Percentiles rank a stretch among this genome's conserved stretches.
Conservation (phyloP, 2,329 filamentous ascomycete genomes). For the Aspergillus piperis region DNA sequence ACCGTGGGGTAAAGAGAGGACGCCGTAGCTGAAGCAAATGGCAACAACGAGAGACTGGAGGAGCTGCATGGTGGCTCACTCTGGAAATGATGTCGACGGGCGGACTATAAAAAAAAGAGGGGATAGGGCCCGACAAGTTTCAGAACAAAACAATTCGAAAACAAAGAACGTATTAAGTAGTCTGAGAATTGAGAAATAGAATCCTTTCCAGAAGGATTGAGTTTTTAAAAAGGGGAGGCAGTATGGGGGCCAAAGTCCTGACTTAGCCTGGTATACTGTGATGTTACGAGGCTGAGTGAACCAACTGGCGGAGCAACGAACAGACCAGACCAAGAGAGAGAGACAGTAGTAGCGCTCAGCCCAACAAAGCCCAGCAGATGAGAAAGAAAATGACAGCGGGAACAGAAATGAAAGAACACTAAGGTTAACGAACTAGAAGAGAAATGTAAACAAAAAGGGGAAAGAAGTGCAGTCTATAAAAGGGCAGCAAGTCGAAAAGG, state of each 20-base stretch:
- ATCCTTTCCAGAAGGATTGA: conserved; percentile 3
- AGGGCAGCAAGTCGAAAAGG: background rate
- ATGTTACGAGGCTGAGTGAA: background rate
- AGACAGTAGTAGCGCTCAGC: background rate
- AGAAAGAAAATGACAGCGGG: conserved; percentile 1
- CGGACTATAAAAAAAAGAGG: conserved; percentile 10
- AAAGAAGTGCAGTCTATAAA: conserved; percentile 5
- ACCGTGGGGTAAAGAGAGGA: conserved; percentile 36
- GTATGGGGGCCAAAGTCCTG: conserved; percentile 15
- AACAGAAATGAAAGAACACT: conserved; percentile 15
- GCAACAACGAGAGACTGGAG: conserved; percentile 30
- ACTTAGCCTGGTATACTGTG: conserved; percentile 10
- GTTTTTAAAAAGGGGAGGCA: conserved; percentile 5
- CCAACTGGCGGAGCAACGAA: background rate
- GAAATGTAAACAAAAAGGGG: background rate
- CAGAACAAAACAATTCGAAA: conserved; percentile 3
- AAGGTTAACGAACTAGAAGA: background rate
- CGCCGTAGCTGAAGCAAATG: conserved; percentile 35
- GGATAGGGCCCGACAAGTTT: conserved; percentile 3
- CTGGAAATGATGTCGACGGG: background rate
- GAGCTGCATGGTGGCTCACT: conserved; percentile 29
- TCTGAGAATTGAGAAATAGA: background rate
- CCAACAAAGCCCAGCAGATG: background rate
- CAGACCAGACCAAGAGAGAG: background rate
- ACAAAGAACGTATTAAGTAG: conserved; percentile 1